A percentile compares a stretch with the other conserved stretches of the same genome.
Conservation (phyloP, 805 yeast species). For the Pichia sporocuriosa region DNA sequence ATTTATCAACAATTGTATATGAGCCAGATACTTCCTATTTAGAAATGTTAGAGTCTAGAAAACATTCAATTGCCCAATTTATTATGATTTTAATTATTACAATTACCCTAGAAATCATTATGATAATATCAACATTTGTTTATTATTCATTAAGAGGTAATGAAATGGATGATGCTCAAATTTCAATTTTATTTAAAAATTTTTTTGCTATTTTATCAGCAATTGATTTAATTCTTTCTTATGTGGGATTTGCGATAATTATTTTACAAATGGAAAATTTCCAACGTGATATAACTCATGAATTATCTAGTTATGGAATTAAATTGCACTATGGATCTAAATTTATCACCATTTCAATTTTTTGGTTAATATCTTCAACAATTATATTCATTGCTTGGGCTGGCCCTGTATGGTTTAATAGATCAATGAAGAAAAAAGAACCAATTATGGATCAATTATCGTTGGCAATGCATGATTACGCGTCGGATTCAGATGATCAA, state of each 20-base stretch:
- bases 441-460: conserved; percentile 5
- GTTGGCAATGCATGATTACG: conserved; percentile 4
- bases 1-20: conserved; percentile 8
- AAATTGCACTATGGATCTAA: conserved; percentile 33
- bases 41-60: conserved; percentile 21
- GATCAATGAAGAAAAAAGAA: conserved; percentile 25
- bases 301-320: conserved; percentile 43
- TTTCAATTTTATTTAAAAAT: conserved; percentile 33
- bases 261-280: conserved; percentile 15
- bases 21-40: conserved; percentile 24
- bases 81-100: conserved; percentile 7
- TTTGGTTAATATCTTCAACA: conserved; percentile 32
- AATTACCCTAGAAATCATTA: conserved; percentile 25
- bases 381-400: conserved; percentile 28
- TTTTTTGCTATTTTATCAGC: conserved; percentile 32
- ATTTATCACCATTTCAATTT: conserved; percentile 30
- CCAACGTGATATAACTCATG: conserved; percentile 23
- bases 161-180: conserved; percentile 28
- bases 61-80: background rate
- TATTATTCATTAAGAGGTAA: conserved; percentile 34
- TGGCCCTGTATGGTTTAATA: conserved; percentile 49
- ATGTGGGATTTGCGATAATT: conserved; percentile 27
- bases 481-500: conserved; percentile 4
- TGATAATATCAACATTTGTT: conserved; percentile 28
- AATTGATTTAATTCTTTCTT: conserved; percentile 28